phyloP scores from a whole-genome alignment of 176 grass and related monocot species.

The Panicum miliaceum region DNA sequence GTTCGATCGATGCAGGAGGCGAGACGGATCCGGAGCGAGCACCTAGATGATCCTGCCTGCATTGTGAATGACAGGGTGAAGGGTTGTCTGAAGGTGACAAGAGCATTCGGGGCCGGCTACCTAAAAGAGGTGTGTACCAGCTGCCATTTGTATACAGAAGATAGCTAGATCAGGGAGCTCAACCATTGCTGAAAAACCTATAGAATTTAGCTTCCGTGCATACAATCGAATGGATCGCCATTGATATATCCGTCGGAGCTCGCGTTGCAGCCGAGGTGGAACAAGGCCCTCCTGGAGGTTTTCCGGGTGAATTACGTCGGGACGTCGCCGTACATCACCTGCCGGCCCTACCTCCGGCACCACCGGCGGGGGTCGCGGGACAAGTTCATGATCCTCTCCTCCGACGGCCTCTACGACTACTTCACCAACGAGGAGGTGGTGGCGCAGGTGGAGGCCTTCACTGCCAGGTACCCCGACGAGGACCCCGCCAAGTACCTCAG shows the following conservation, averaged over 20 bases:
- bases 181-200: too few species aligned
- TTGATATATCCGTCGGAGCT: background rate
- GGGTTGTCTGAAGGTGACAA: constrained; percentile 79
- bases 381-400: constrained; percentile 81
- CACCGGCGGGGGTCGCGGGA: constrained; percentile 46
- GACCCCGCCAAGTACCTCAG: constrained; percentile 86
- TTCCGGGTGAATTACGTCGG: constrained; percentile 79
- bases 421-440: constrained; percentile 87
- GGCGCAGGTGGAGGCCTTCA: constrained; percentile 60
- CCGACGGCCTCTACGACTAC: constrained; percentile 92
- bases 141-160: background rate
- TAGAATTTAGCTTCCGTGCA: too few species aligned
- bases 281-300: constrained; percentile 57
- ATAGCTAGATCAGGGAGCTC: too few species aligned
- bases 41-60: constrained; percentile 69
- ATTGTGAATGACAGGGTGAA: constrained; percentile 69
- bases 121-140: constrained; percentile 62
- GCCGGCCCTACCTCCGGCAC: constrained; percentile 67
- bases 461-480: constrained; percentile 53
- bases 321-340: constrained; percentile 63
- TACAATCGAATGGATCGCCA: too few species aligned
- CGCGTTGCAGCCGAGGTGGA: constrained; percentile 59
- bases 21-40: constrained; percentile 66
- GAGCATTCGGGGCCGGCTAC: constrained; percentile 86
- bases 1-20: constrained; percentile 53